These are phyloP conservation scores for Camptophora hylomeconis DNA, from an alignment of 2,329 filamentous ascomycete genomes.

Conservation along the genomic window DNA sequence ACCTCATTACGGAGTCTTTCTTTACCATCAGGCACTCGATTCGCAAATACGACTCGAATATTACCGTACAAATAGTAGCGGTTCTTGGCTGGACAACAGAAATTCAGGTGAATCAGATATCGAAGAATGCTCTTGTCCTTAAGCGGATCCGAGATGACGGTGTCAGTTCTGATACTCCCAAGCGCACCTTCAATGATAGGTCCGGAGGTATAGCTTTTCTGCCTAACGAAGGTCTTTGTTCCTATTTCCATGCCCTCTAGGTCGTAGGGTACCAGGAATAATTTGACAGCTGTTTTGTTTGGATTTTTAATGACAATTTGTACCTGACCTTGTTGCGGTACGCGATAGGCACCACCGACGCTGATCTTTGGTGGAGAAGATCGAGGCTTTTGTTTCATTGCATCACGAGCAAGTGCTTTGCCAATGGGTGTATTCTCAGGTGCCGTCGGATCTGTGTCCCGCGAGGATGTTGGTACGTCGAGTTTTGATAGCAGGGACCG, in stretches of 20 bases:
- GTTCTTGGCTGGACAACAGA: conserved; percentile 73
- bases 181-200: conserved; percentile 64
- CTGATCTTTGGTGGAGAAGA: conserved; percentile 48
- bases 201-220: conserved; percentile 81
- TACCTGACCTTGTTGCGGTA: conserved; percentile 83
- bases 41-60: conserved; percentile 90
- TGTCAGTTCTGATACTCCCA: conserved; percentile 37
- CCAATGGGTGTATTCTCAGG: conserved; percentile 12
- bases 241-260: conserved; percentile 82
- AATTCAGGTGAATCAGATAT: conserved; percentile 85
- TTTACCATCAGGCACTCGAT: conserved; percentile 88
- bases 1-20: conserved; percentile 85
- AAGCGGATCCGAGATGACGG: conserved; percentile 35
- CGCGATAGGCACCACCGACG: conserved; percentile 81
- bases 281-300: conserved; percentile 93
- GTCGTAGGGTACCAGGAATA: conserved; percentile 90
- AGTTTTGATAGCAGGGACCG: background rate
- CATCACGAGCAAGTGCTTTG: conserved; percentile 27
- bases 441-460: conserved; percentile 7
- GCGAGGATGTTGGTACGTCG: conserved; percentile 3
- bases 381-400: conserved; percentile 48
- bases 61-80: conserved; percentile 85
- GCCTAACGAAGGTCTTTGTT: conserved; percentile 90
- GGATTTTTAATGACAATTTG: conserved; percentile 98
- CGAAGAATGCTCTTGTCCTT: conserved; percentile 57